Base-by-base conservation (phyloP, 2,329 filamentous ascomycete species). In the Fusarium verrucosum region DNA sequence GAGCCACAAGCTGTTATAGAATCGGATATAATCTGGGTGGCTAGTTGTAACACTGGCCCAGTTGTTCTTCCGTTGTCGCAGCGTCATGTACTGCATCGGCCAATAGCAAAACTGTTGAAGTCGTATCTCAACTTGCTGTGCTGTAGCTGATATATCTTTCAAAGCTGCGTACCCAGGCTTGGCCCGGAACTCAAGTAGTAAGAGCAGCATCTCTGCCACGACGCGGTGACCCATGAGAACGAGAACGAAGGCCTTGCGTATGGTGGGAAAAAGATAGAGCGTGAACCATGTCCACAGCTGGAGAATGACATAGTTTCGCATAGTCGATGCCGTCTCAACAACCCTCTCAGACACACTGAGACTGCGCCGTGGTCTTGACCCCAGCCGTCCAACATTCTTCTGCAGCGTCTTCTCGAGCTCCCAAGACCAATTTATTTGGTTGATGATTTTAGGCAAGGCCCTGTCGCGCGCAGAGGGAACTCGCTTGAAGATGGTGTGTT, bases 81-180 rank as follows among this genome's bases (percentile, higher is more conserved):
- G 78, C 16, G 93, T 98, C 38, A 94, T 85, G 74, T 98, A 97
- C 76, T 99, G 94, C 78, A 96, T 92, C 3, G 95, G 96, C 94
- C 94, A 98, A 76, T 99, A 99, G 78, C 94, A 98, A 74, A 98
- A 98, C 75, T 99, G 95, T 74, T 98, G 93, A 20, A 99, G 84
- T 7, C 95, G 91, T 66, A 99, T 97, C 77, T 99, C 95, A 32
- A 99, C 89, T 77, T 99, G 95, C 75, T 99, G 95, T 22, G 95
- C 95, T 1, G 94, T 98, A 14, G 95, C 95, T 28, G 94, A 98
- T 40, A 98, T 88, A 74, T 99, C 95, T 75, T 98, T 98, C 53
- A 99, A 80, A 1, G 95, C 95, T 36, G 93, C 89, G 45, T 89
- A 89, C 37, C 90, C 89, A 9, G 92, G 90, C 42, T 89, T 87